Percentiles rank a stretch among this genome's conserved stretches.
phyloP scores from a whole-genome alignment of 2,329 filamentous ascomycete species.

The Venturia pyrina region DNA sequence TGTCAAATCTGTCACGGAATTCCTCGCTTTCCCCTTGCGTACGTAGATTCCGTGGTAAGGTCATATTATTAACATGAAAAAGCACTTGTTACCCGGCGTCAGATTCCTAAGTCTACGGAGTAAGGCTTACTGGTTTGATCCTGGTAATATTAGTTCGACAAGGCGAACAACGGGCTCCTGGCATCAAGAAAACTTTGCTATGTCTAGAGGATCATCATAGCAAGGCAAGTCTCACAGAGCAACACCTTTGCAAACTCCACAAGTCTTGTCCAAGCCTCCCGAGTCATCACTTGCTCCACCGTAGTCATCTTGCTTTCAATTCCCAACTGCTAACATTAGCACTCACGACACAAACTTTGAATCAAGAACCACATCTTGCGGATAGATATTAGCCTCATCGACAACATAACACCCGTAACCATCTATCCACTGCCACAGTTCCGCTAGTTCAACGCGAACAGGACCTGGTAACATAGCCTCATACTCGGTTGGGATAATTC shows the following conservation, averaged over 20 bases:
- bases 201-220: no score
- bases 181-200: no score
- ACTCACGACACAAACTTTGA: neutral
- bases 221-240: neutral
- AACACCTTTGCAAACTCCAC: neutral
- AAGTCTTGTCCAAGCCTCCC: neutral
- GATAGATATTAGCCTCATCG: neutral
- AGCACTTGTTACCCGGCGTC: no score
- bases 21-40: no score
- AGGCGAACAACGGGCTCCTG: no score
- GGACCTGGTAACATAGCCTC: neutral
- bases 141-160: no score
- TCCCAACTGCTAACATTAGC: neutral
- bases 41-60: no score
- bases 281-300: neutral
- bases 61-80: no score
- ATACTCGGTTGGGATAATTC: neutral
- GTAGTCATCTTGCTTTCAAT: neutral
- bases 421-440: neutral
- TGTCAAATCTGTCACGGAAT: no score
- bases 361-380: neutral
- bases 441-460: neutral
- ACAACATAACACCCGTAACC: neutral
- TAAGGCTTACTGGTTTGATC: no score
- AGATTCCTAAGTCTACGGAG: no score